phyloP scores from a whole-genome alignment of 495 filamentous ascomycete genomes.

The Lasiosphaeria miniovina region DNA sequence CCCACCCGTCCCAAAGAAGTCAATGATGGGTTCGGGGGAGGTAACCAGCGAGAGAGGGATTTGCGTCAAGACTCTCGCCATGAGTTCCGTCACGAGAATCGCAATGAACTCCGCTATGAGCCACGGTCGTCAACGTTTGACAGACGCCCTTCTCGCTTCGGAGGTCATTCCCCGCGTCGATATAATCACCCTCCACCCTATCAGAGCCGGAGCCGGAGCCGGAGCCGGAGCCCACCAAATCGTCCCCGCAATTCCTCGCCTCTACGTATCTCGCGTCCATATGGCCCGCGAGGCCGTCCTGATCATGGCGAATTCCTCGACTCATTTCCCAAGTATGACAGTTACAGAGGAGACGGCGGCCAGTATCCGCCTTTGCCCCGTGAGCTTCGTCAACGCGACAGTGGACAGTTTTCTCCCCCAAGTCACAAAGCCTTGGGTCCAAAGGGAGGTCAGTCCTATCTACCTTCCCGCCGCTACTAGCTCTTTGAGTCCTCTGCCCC shows the following conservation, averaged over 20 bases:
- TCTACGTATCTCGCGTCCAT: constrained; percentile 6
- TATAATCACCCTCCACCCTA: constrained; percentile 14
- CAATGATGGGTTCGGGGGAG: neutral
- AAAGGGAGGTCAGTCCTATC: constrained; percentile 18
- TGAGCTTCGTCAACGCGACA: constrained; percentile 7
- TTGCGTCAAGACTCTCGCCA: neutral
- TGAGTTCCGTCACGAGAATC: neutral
- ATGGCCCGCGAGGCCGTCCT: constrained; percentile 9
- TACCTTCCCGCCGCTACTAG: neutral
- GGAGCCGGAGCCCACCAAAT: constrained; percentile 17
- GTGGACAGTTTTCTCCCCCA: neutral
- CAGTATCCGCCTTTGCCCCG: neutral
- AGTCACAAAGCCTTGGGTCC: constrained; percentile 5
- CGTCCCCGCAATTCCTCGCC: constrained; percentile 23
- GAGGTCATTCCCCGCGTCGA: constrained; percentile 14
- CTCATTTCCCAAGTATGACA: constrained; percentile 14
- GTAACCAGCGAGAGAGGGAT: constrained; percentile 6
- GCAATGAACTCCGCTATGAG: no score
- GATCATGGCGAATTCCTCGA: constrained; percentile 22
- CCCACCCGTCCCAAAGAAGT: neutral
- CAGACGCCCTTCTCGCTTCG: neutral
- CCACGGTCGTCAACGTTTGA: neutral
- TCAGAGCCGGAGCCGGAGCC: constrained; percentile 5
- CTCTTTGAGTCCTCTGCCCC: neutral
- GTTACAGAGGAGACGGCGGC: constrained; percentile 11